These are phyloP conservation scores for Candida schatavii DNA, from an alignment of 805 yeast genomes.

Conservation along the genomic window DNA sequence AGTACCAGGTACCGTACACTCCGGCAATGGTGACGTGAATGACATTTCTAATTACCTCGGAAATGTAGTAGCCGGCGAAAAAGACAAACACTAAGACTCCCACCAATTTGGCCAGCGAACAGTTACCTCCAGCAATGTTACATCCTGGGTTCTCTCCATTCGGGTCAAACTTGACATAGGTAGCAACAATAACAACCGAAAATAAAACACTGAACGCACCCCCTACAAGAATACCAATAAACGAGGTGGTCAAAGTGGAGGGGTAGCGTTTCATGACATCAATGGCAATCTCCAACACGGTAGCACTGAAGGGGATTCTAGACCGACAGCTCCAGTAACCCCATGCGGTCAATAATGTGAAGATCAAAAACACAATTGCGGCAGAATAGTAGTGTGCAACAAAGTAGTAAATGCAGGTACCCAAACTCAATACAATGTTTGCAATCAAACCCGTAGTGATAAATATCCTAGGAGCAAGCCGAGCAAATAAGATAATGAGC, in stretches of 20 bases:
- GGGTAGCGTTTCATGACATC: conserved; percentile 75
- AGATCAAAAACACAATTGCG: conserved; percentile 69
- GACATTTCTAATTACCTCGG: conserved; percentile 78
- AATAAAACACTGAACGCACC: conserved; percentile 67
- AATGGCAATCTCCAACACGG: conserved; percentile 66
- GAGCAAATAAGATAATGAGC: conserved; percentile 56
- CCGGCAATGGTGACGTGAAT: conserved; percentile 83
- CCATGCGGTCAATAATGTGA: conserved; percentile 62
- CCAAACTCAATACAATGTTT: conserved; percentile 67
- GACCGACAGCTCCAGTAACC: conserved; percentile 70
- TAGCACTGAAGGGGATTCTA: conserved; percentile 72
- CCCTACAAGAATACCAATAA: conserved; percentile 56
- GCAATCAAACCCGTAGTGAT: conserved; percentile 66
- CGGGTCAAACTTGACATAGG: conserved; percentile 75
- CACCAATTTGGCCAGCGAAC: conserved; percentile 55
- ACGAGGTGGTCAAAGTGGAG: conserved; percentile 59
- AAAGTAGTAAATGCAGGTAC: conserved; percentile 73
- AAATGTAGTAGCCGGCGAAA: conserved; percentile 78
- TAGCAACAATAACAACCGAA: conserved; percentile 65
- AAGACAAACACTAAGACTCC: conserved; percentile 72
- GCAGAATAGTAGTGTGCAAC: conserved; percentile 72
- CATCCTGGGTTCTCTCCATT: conserved; percentile 53
- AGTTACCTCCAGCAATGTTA: conserved; percentile 49
- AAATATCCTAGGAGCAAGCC: conserved; percentile 62
- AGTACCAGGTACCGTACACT: conserved; percentile 89